A percentile compares a stretch with the other conserved stretches of the same genome.
Conservation (phyloP, 2,329 filamentous ascomycete species). For the Colletotrichum godetiae region DNA sequence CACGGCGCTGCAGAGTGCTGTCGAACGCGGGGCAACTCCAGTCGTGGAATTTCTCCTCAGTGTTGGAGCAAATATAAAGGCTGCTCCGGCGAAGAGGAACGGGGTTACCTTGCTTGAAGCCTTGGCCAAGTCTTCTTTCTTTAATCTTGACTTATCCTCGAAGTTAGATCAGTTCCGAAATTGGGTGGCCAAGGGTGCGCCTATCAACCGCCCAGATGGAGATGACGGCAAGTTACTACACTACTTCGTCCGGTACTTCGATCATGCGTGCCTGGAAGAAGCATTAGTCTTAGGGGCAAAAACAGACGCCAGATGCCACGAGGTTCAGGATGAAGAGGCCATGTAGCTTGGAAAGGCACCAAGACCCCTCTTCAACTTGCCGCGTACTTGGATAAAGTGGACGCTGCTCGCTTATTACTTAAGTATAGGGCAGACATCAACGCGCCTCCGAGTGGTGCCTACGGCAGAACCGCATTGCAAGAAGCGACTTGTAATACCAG, state of each 20-base stretch:
- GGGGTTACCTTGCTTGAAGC: neutral
- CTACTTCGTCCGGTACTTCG: neutral
- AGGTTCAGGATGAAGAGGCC: too few species aligned
- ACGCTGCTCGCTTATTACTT: neutral
- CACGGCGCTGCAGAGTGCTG: neutral
- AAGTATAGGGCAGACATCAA: neutral
- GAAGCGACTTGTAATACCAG: neutral
- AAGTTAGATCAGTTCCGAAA: neutral
- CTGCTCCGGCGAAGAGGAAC: neutral
- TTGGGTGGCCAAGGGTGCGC: neutral
- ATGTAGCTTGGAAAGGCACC: fast-evolving
- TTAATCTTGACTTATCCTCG: too few species aligned
- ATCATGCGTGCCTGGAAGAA: neutral
- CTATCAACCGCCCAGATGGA: neutral
- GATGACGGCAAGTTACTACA: neutral
- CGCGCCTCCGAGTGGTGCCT: neutral
- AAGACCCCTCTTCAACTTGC: constrained; percentile 3
- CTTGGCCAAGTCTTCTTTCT: neutral
- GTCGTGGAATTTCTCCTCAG: neutral
- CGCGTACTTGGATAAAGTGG: neutral
- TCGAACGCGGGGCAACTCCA: fast-evolving
- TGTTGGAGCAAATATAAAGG: neutral
- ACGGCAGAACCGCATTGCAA: constrained; percentile 5
- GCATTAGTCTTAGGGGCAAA: neutral
- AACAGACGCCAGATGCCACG: neutral